These are phyloP conservation scores for Saccharomycopsis amapae DNA, from an alignment of 805 yeast genomes.

Conservation along the genomic window DNA sequence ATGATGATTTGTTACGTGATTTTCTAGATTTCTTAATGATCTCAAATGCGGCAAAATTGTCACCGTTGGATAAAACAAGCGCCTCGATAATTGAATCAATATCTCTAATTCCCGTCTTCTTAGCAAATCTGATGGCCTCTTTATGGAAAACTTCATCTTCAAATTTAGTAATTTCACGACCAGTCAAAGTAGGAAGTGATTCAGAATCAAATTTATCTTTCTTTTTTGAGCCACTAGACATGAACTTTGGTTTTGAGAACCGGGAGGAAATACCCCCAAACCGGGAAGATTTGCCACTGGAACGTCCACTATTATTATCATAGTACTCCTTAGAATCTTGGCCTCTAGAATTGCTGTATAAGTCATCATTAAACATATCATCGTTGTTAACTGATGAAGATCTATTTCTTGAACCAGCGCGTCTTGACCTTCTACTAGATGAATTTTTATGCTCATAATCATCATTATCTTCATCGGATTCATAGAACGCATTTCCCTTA, in stretches of 20 bases:
- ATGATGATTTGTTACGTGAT: conserved; percentile 12
- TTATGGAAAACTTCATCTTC: conserved; percentile 46
- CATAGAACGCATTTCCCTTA: conserved; percentile 12
- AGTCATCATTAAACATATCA: conserved; percentile 12
- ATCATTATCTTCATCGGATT: conserved; percentile 7
- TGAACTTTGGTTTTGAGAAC: too few species aligned
- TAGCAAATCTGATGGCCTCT: conserved; percentile 40
- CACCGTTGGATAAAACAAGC: conserved; percentile 50
- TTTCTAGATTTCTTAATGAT: conserved; percentile 39
- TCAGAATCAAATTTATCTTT: conserved; percentile 15
- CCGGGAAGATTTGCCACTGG: too few species aligned
- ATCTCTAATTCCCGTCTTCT: conserved; percentile 51
- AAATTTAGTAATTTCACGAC: conserved; percentile 45
- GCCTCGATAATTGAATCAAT: conserved; percentile 58
- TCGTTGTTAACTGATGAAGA: neutral
- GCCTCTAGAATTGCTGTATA: conserved; percentile 6
- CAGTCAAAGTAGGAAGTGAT: conserved; percentile 37
- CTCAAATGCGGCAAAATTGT: conserved; percentile 50
- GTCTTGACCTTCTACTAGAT: neutral
- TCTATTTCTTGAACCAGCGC: neutral
- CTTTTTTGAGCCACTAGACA: conserved; percentile 2
- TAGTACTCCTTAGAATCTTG: conserved; percentile 15
- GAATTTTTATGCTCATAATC: conserved; percentile 17
- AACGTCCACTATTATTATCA: conserved; percentile 13
- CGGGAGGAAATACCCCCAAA: too few species aligned